Evolutionary conservation across 2,329 filamentous ascomycete genomes (phyloP).

Genomic region (Teratosphaeria pseudoeucalypti): DNA sequence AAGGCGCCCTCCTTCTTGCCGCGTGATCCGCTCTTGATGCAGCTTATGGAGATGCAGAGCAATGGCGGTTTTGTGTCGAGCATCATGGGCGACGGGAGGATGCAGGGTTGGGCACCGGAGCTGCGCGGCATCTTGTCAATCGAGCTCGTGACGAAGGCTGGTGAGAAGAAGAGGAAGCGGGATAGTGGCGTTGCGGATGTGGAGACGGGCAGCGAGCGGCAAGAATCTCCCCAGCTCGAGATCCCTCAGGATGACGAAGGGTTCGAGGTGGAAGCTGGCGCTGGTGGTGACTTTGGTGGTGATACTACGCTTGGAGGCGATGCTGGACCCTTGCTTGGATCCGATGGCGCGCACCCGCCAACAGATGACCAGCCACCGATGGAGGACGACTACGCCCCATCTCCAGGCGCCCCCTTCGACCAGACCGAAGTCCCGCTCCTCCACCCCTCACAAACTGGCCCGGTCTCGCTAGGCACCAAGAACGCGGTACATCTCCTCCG

Average conservation of each 20-base stretch:
- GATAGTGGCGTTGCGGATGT: constrained; percentile 73
- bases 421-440: constrained; percentile 66
- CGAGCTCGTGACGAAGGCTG: constrained; percentile 63
- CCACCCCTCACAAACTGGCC: constrained; percentile 73
- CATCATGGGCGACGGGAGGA: constrained; percentile 68
- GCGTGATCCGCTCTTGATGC: constrained; percentile 74
- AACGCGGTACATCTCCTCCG: constrained; percentile 91
- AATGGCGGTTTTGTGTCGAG: constrained; percentile 81
- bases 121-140: constrained; percentile 85
- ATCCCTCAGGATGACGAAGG: constrained; percentile 22
- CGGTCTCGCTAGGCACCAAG: constrained; percentile 83
- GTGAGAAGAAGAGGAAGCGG: constrained; percentile 85
- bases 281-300: constrained; percentile 2
- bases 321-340: constrained; percentile 9
- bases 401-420: constrained; percentile 50
- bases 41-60: constrained; percentile 84
- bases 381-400: constrained; percentile 10
- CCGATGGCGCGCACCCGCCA: constrained; percentile 13
- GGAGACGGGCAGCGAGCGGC: constrained; percentile 41
- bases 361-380: constrained; percentile 16
- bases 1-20: constrained; percentile 75
- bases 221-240: constrained; percentile 17
- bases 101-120: constrained; percentile 77
- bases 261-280: constrained; percentile 1
- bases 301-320: constrained; percentile 13